Base-by-base conservation (phyloP, 768 basidiomycete genomes). In the Mycena rebaudengoi region DNA sequence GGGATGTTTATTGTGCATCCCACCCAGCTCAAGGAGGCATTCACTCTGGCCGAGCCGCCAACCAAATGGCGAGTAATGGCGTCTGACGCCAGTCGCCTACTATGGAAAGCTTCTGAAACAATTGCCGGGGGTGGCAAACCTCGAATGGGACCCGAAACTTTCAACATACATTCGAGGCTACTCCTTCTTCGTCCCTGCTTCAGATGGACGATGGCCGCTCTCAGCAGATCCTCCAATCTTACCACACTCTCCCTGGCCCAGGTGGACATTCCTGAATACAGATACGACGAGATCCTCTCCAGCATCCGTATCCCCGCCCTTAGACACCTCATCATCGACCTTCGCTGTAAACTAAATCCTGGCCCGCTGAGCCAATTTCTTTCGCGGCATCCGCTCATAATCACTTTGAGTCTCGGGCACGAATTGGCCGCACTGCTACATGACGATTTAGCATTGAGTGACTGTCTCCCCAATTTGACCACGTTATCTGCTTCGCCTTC, bases 1-100 rank as follows among this genome's bases (percentile, higher is more conserved):
- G 64, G 64, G 13, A 61, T 65, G 59, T 65, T 65, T 23, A 61
- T 61, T 14, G 59, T 51, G 6, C 64, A 65, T 55, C 23, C 51
- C 1, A 60, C 64, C 16, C 64, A 65, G 40, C 60, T 65, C 3
- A 52, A 40, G 21, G 33, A 43, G 28, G 53, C 25, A n/a, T n/a
- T n/a, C n/a, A 32, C 33, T 23, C 11, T 30, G 29, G 13, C 37
- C 51, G 18, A 37, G 23, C 18, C 33, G 30, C 25, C 26, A 5
- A 21, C 32, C 18, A 18, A 60, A 3, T 45, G 43, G 25, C 49
- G 45, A 32, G 40, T 52, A 8, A 25, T 55, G 7, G 25, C 60
- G 4, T 32, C 20, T 28, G 62, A 43, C 30, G 26, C 57, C 6
- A 45, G 46, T 20, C 64, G 52, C n/a, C 50, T 51, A 50, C 39